Base-by-base conservation (phyloP, 371 early-diverging fungal species). In the Coemansia sp. region DNA sequence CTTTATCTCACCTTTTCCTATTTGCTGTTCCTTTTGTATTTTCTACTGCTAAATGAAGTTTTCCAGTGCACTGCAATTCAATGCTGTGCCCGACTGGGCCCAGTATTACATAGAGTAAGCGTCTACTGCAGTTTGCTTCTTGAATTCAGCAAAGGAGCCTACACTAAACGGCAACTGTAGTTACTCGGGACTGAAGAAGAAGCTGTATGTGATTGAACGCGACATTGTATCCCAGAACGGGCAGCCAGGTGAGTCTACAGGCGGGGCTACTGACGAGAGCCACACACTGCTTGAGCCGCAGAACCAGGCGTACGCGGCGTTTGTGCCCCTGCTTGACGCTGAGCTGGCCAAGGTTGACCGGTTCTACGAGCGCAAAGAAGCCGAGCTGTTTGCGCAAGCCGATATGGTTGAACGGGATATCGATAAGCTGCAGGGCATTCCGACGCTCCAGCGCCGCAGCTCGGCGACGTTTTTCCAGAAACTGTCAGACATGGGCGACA, bases 31-130 rank as follows among this genome's bases (percentile, higher is more conserved):
- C 1, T 48, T 48, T 48, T 18, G n/a, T 18, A n/a, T 48, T 48
- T 48, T n/a, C 8, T 48, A 16, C 39, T 33, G 14, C 23, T 33
- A 65, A 50, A 94, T 95, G 94, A 95, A 94, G 85, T 95, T 95
- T 74, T 90, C 93, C 8, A 92, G 91, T 81, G 86, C 89, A 25
- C 84, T 96, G 62, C 89, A 90, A 80, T 88, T 96, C 69, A 95
- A 95, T 78, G 87, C 92, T 53, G 92, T 91, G 30, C 94, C 94
- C 58, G 94, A 94, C 72, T 95, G 96, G 96, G 86, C 86, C 62
- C 92, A 92, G 65, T 80, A 88, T 69, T 92, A 91, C 74, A 65
- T 92, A 63, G 86, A 86, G 79, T 73, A 77, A 68, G 74, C 47
- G n/a, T 44, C 47, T 33, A 33, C 47, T 44, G n/a, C 47, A 1